Percentiles rank a stretch among this genome's conserved stretches.
phyloP scores from a whole-genome alignment of 2,329 filamentous ascomycete species.

The Epichloe coenophiala region DNA sequence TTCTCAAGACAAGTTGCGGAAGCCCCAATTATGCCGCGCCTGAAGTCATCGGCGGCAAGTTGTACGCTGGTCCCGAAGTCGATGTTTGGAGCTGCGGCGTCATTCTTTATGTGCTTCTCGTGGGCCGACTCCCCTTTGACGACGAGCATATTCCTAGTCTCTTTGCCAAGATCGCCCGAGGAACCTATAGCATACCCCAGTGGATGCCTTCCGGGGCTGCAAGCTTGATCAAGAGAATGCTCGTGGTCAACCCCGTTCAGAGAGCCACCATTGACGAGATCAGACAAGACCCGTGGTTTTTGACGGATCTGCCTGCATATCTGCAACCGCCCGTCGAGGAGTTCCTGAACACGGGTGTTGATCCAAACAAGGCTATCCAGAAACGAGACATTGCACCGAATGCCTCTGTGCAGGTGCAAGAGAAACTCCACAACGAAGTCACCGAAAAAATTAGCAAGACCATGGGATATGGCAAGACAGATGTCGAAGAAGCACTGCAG shows the following conservation, averaged over 20 bases:
- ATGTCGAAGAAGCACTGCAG: slow-evolving; percentile 87
- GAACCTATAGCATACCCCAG: slow-evolving; percentile 80
- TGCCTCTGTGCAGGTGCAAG: slow-evolving; percentile 64
- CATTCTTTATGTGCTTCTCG: slow-evolving; percentile 72
- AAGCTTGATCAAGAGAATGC: slow-evolving; percentile 77
- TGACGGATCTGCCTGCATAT: slow-evolving; percentile 73
- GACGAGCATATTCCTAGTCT: slow-evolving; percentile 96
- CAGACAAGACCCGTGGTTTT: slow-evolving; percentile 86
- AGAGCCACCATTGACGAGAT: slow-evolving; percentile 91
- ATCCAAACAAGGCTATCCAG: slow-evolving; percentile 82
- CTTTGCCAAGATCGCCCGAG: slow-evolving; percentile 94
- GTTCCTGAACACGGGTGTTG: slow-evolving; percentile 85
- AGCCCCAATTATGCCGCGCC: slow-evolving; percentile 97
- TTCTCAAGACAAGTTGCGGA: slow-evolving; percentile 94
- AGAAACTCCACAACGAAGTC: slow-evolving; percentile 82
- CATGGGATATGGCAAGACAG: slow-evolving; percentile 91
- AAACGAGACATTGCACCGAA: slow-evolving; percentile 69
- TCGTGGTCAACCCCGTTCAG: slow-evolving; percentile 89
- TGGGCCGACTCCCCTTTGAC: slow-evolving; percentile 88
- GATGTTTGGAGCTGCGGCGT: slow-evolving; percentile 97
- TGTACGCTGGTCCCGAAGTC: slow-evolving; percentile 94
- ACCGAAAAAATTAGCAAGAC: slow-evolving; percentile 94
- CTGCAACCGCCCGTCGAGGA: slow-evolving; percentile 80
- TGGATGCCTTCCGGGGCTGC: slow-evolving; percentile 82
- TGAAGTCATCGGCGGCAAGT: slow-evolving; percentile 93